Percentiles rank a stretch among this genome's conserved stretches.
Conservation (phyloP, 208 protist genomes). For the Tritrichomonas foetus region DNA sequence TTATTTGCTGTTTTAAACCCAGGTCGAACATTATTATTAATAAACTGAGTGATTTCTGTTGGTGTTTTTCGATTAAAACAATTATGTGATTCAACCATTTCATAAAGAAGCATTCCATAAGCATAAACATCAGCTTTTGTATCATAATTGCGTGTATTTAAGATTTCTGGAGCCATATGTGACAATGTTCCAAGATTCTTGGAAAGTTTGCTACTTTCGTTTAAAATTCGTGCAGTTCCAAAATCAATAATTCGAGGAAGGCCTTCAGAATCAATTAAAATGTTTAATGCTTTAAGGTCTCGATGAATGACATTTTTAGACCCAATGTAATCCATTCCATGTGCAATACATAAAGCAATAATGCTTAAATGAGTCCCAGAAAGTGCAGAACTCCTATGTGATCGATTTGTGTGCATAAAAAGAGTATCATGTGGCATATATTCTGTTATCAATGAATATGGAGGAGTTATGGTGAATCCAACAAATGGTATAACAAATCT, state of each 20-base stretch:
- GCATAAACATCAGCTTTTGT: not conserved
- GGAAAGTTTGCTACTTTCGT: too few relatives aligned
- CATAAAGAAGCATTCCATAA: not conserved
- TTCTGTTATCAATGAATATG: not conserved
- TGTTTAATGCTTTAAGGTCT: not conserved
- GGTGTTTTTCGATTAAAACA: not conserved
- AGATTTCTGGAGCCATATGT: constrained; percentile 1
- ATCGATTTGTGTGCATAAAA: not conserved
- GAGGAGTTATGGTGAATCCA: not conserved
- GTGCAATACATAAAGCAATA: not conserved
- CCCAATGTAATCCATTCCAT: not conserved
- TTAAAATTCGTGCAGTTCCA: not conserved
- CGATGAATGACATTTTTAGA: not conserved
- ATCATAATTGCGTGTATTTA: not conserved
- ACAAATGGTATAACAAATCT: not conserved
- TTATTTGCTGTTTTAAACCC: too few relatives aligned
- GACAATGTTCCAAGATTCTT: not conserved
- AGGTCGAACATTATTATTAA: too few relatives aligned
- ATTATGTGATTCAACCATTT: constrained; percentile 1
- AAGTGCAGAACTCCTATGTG: not conserved
- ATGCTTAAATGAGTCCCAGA: not conserved
- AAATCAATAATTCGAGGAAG: not conserved
- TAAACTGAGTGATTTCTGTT: not conserved
- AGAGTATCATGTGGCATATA: not conserved
- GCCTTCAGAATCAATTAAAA: not conserved